Base-by-base conservation (phyloP, 2,329 filamentous ascomycete species). In the Bimuria novae-zelandiae region DNA sequence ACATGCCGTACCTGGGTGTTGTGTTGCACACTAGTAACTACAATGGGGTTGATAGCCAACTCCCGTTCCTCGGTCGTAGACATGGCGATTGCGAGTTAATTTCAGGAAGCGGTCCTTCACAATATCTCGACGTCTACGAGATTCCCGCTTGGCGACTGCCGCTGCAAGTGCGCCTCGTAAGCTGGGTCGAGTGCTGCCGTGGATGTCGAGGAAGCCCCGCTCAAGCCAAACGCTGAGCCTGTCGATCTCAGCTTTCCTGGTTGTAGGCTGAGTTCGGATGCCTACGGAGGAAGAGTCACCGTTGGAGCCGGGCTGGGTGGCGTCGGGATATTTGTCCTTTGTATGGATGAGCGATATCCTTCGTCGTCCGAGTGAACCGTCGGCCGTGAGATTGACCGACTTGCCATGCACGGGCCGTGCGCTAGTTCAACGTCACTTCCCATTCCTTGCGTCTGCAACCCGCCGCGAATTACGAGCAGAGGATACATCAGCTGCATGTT, bases 21-120 rank as follows among this genome's bases (percentile, higher is more conserved):
- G 80, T 93, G 89, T 66, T 89, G 77, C 41, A 94, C 81, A 59
- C 89, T 90, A 70, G 92, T 89, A 60, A 84, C 85, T 65, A 93
- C 90, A 50, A 93, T 84, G 23, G 90, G 90, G 54, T 84, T 80
- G 70, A 92, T 87, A 68, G 89, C 86, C 59, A 89, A 80, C 62
- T 92, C 86, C 52, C 82, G 83, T 79, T 94, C 90, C 62, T 88
- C 84, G 52, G 84, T 75, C 85, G 41, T 44, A 14, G 41, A 44
- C 41, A 90, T 89, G 51, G 65, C 77, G 68, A 69, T 36, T 37
- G 36, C 27, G 12, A 7, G 8, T 17, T 11, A 16, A 27, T 16
- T 12, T 8, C 11, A 10, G 14, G 16, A 16, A 35, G 7, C 29
- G 19, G 11, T 33, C 17, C 17, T 16, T 29, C 16, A 14, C n/a